These are phyloP conservation scores for Pseudogymnoascus sp. DNA, from an alignment of 2,329 filamentous ascomycete species.

Conservation along the genomic window DNA sequence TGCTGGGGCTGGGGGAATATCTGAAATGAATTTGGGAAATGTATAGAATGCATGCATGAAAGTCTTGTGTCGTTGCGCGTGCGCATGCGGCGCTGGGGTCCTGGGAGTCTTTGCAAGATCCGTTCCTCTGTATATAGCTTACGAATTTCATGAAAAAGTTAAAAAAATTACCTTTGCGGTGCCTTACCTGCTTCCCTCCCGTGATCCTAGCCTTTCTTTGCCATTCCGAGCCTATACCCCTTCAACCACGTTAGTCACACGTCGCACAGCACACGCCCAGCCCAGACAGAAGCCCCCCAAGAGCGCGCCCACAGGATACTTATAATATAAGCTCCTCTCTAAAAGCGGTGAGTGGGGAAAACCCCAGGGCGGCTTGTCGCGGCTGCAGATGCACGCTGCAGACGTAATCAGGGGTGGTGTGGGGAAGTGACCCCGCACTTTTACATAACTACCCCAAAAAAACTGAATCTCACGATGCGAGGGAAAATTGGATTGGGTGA, in stretches of 20 bases:
- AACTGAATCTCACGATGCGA: background rate
- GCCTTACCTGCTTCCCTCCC: background rate
- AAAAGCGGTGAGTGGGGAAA: background rate
- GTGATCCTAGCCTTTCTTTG: background rate
- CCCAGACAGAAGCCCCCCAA: background rate
- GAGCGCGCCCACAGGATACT: background rate
- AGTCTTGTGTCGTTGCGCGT: background rate
- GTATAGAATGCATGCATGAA: slow-evolving; percentile 3
- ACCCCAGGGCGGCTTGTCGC: background rate
- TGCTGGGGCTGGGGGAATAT: slow-evolving; percentile 2
- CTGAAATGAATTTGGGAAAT: background rate
- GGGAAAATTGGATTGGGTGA: background rate
- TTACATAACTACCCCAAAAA: background rate
- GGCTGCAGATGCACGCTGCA: background rate
- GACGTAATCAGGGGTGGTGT: background rate
- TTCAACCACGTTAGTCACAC: background rate
- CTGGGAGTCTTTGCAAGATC: background rate
- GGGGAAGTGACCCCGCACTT: background rate
- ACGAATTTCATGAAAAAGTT: background rate
- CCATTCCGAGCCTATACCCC: background rate
- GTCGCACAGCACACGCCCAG: background rate
- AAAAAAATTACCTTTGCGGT: background rate
- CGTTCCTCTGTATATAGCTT: slow-evolving; percentile 1
- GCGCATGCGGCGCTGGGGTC: background rate
- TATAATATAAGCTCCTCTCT: background rate